Percentiles rank a stretch among this genome's conserved stretches.
phyloP scores from a whole-genome alignment of 2,329 filamentous ascomycete species.

The Dissoconium aciculare region DNA sequence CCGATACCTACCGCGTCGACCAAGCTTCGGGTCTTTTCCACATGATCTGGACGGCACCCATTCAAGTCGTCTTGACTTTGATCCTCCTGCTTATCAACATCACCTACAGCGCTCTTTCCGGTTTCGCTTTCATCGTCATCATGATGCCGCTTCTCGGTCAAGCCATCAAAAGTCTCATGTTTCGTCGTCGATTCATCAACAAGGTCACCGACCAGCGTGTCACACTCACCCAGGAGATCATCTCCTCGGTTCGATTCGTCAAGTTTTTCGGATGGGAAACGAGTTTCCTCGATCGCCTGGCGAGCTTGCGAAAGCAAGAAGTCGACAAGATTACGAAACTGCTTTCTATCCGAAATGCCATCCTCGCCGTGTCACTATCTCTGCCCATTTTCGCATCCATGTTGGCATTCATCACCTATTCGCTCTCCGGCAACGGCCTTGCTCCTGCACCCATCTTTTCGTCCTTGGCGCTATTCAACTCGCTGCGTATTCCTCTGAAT shows the following conservation, averaged over 20 bases:
- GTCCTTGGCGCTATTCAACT: conserved; percentile 85
- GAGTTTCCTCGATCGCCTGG: conserved; percentile 64
- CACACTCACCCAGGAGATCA: conserved; percentile 77
- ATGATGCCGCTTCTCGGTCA: conserved; percentile 63
- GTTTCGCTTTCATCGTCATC: conserved; percentile 68
- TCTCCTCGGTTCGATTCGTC: conserved; percentile 83
- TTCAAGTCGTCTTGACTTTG: conserved; percentile 64
- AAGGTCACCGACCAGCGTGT: conserved; percentile 88
- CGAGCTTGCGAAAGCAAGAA: conserved; percentile 58
- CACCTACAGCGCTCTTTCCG: conserved; percentile 76
- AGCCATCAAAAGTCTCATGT: conserved; percentile 63
- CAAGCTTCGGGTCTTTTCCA: conserved; percentile 82
- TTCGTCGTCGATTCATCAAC: conserved; percentile 66
- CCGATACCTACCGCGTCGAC: conserved; percentile 85
- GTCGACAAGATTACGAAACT: conserved; percentile 73
- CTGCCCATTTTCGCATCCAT: conserved; percentile 90
- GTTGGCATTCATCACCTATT: conserved; percentile 76
- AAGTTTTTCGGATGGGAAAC: conserved; percentile 95
- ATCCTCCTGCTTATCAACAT: conserved; percentile 72
- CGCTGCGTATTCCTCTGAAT: conserved; percentile 77
- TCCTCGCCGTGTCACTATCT: conserved; percentile 70
- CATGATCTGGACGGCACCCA: conserved; percentile 73
- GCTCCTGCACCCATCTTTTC: conserved; percentile 74
- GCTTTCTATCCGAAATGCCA: conserved; percentile 67
- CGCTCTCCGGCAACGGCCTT: conserved; percentile 49